A percentile compares a stretch with the other conserved stretches of the same genome.
These are phyloP conservation scores for Suillus subluteus DNA, from an alignment of 768 basidiomycete genomes.

Conservation along the genomic window DNA sequence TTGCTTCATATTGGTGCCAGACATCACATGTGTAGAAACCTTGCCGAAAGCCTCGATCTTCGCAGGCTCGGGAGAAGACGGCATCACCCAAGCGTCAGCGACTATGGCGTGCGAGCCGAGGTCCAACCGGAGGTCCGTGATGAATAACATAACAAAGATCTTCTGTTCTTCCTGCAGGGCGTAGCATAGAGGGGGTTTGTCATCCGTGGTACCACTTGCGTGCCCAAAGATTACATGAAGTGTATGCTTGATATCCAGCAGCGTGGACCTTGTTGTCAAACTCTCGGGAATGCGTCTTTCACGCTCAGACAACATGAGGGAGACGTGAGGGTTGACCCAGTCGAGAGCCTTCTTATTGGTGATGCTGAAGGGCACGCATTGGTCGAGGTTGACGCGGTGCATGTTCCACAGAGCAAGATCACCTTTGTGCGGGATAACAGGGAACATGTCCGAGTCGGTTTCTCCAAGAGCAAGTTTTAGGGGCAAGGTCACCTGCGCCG, in stretches of 20 bases:
- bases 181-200: slow-evolving; percentile 19
- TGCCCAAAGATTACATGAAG: slow-evolving; percentile 32
- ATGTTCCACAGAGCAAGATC: slow-evolving; percentile 37
- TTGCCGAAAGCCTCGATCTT: background rate
- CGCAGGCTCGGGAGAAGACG: background rate
- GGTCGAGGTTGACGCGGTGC: slow-evolving; percentile 43
- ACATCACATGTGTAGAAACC: background rate
- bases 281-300: slow-evolving; percentile 30
- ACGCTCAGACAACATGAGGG: slow-evolving; percentile 35
- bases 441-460: slow-evolving; percentile 29
- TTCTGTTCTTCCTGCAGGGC: background rate
- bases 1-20: slow-evolving; percentile 23
- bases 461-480: slow-evolving; percentile 18
- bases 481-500: slow-evolving; percentile 26
- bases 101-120: background rate
- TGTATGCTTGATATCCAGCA: slow-evolving; percentile 37
- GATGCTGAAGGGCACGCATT: slow-evolving; percentile 36
- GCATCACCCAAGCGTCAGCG: background rate
- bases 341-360: slow-evolving; percentile 13
- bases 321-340: slow-evolving; percentile 40
- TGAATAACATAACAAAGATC: background rate
- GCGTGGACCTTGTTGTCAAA: slow-evolving; percentile 11
- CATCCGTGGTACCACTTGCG: slow-evolving; percentile 26
- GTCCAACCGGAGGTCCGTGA: background rate
- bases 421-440: slow-evolving; percentile 22